phyloP scores from a whole-genome alignment of 75 land plant species.

The Cunninghamia lanceolata region DNA sequence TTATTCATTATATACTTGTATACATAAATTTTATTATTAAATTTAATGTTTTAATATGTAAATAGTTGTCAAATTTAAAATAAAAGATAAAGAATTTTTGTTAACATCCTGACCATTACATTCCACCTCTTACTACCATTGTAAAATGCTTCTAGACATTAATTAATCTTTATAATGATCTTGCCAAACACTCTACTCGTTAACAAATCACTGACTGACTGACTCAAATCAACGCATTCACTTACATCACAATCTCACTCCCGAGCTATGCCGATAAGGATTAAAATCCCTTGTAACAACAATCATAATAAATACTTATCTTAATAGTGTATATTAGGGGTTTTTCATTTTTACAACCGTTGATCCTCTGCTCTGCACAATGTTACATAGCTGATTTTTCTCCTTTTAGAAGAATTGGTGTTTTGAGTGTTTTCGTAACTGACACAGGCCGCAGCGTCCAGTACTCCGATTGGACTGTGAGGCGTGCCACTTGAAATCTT shows the following conservation, averaged over 20 bases:
- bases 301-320: not conserved
- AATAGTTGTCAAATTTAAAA: too few species aligned
- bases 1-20: too few species aligned
- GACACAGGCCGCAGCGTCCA: constrained; percentile 43
- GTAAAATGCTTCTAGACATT: too few species aligned
- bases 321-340: too few species aligned
- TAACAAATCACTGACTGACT: not conserved
- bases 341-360: not conserved
- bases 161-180: not conserved
- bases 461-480: constrained; percentile 53
- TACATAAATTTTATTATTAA: too few species aligned
- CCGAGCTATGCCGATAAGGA: not conserved
- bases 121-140: too few species aligned
- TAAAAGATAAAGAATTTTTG: too few species aligned
- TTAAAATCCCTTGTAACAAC: not conserved
- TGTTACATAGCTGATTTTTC: not conserved
- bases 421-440: constrained; percentile 15
- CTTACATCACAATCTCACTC: constrained; percentile 2
- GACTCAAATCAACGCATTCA: not conserved
- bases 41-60: too few species aligned
- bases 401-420: constrained; percentile 1
- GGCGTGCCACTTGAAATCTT: constrained; percentile 19
- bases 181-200: not conserved
- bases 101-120: too few species aligned
- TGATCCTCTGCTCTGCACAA: not conserved